These are phyloP conservation scores for Fusarium hostae DNA, from an alignment of 2,329 filamentous ascomycete species.

Conservation along the genomic window DNA sequence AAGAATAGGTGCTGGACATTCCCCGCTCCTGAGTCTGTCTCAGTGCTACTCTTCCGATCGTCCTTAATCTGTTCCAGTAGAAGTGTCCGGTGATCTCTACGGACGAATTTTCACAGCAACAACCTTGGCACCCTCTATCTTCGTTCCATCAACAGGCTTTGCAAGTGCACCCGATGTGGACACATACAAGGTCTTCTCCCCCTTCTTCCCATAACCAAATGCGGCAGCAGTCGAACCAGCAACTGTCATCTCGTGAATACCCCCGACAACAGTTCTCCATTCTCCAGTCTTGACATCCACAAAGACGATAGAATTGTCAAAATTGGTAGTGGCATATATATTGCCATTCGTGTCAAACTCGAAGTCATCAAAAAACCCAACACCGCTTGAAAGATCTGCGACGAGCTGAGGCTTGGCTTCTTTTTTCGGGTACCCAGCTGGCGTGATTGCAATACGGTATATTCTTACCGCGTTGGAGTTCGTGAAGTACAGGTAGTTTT, in stretches of 20 bases:
- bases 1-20: not conserved
- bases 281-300: constrained; percentile 22
- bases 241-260: constrained; percentile 25
- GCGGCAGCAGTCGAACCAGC: constrained; percentile 36
- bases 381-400: constrained; percentile 15
- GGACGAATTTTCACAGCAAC: constrained; percentile 18
- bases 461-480: constrained; percentile 21
- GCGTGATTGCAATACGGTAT: constrained; percentile 27
- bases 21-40: not conserved
- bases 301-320: constrained; percentile 36
- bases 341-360: constrained; percentile 29
- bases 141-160: constrained; percentile 26
- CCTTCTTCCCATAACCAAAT: constrained; percentile 29
- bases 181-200: constrained; percentile 27
- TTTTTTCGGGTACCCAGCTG: constrained; percentile 18
- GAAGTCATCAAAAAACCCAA: constrained; percentile 40
- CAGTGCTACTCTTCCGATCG: fast-evolving
- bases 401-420: constrained; percentile 35
- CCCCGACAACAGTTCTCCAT: constrained; percentile 27
- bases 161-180: constrained; percentile 24
- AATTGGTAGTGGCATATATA: constrained; percentile 37
- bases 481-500: not conserved
- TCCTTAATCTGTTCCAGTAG: not conserved
- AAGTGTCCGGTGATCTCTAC: not conserved
- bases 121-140: constrained; percentile 37